Base-by-base conservation (phyloP, 441 rosid genomes). In the Populus hybrid region DNA sequence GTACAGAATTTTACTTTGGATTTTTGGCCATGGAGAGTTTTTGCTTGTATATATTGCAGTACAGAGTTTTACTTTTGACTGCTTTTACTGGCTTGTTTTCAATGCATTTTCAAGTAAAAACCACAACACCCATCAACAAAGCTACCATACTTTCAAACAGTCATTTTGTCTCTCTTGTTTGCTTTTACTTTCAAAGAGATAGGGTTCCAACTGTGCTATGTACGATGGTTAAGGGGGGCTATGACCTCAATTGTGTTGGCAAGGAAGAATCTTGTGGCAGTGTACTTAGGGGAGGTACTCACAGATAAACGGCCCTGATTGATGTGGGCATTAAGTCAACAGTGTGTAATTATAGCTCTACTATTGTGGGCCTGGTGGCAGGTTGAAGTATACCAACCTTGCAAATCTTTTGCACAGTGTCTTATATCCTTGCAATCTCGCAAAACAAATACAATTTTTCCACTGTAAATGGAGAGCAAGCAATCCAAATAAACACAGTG, bases 11-110 rank as follows among this genome's bases (percentile, higher is more conserved):
- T 30, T 3, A 67, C 61, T 65, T 35, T 71, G 24, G 46, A 68
- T 20, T 36, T 63, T 66, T 24, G 24, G 70, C 18, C 35, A 23
- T 24, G 50, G 63, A 61, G 26, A 77, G 7, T 54, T 54, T 34
- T 34, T 69, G 34, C n/a, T 59, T 59, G 54, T 30, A 28, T 69
- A 3, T 34, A 40, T 74, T 59, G 20, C 77, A 10, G 30, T 36
- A 42, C 74, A 73, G 69, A 61, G 54, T 50, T 35, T 77, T 69
- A 61, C 80, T 72, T 83, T 79, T 79, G 80, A 80, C 81, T 67
- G 71, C 73, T 78, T 82, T 68, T 78, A 42, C 10, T 59, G 70
- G 42, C 63, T 35, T 50, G 54, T 36, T 42, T 59, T 18, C 65
- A 1, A 3, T 38, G 46, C 1, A 38, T 38, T 10, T 38, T 38